These are phyloP conservation scores for Blastobotrys niveus DNA, from an alignment of 1,139 yeast genomes.

Conservation along the genomic window DNA sequence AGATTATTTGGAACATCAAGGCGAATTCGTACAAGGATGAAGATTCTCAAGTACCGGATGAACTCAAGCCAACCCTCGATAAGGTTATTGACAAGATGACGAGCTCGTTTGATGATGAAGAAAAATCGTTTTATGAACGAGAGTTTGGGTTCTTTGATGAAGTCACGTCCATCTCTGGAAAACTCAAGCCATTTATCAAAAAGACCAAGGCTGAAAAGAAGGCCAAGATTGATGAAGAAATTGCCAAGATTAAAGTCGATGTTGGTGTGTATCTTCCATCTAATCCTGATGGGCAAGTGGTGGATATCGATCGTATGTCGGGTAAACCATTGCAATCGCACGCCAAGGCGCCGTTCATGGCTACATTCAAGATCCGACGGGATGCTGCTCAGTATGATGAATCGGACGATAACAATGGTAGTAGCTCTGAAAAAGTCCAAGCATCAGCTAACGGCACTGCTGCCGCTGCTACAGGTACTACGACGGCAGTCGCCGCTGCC, in stretches of 20 bases:
- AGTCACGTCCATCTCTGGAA: conserved; percentile 90
- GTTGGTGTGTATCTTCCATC: conserved; percentile 92
- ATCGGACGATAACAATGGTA: conserved; percentile 34
- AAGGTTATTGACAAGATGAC: conserved; percentile 65
- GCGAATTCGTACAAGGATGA: conserved; percentile 93
- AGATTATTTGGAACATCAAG: conserved; percentile 95
- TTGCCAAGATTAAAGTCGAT: conserved; percentile 69
- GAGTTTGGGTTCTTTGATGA: conserved; percentile 89
- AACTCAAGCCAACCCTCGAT: conserved; percentile 77
- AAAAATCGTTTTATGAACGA: conserved; percentile 61
- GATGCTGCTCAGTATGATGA: conserved; percentile 39
- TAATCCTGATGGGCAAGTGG: conserved; percentile 91
- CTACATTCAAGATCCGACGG: conserved; percentile 78
- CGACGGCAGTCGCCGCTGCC: too few relatives aligned
- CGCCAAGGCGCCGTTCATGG: conserved; percentile 98
- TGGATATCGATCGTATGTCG: conserved; percentile 85
- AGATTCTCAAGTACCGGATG: conserved; percentile 66
- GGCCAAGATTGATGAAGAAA: conserved; percentile 92
- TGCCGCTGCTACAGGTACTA: too few relatives aligned
- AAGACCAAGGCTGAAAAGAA: conserved; percentile 95
- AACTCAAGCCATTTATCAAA: conserved; percentile 87
- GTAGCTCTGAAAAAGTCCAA: not conserved
- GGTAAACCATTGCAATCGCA: conserved; percentile 98
- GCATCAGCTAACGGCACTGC: conserved; percentile 30
- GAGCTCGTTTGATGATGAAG: conserved; percentile 52